Evolutionary conservation across 2,329 filamentous ascomycete species (phyloP).

Genomic region (Lasiodiplodia hormozganensis): DNA sequence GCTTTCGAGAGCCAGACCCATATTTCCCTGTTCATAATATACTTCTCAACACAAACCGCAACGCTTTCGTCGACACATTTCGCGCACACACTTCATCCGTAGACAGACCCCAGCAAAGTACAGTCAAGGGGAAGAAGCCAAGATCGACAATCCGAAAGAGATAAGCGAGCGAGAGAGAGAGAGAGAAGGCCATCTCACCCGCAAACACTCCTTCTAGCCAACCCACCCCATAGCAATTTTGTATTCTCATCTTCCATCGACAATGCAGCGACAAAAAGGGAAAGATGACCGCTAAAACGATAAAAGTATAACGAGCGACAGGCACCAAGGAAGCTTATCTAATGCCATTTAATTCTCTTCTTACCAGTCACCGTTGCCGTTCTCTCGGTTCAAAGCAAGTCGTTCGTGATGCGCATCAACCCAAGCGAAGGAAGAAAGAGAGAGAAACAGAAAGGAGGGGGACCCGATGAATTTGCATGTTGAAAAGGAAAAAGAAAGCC

Average conservation of each 20-base stretch:
- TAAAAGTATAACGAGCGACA: background rate
- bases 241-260: background rate
- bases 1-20: background rate
- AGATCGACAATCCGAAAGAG: background rate
- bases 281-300: background rate
- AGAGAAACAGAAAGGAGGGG: background rate
- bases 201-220: background rate
- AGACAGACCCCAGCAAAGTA: background rate
- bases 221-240: background rate
- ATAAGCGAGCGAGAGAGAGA: background rate
- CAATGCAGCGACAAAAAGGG: background rate
- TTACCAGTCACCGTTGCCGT: background rate
- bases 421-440: background rate
- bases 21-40: background rate
- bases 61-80: background rate
- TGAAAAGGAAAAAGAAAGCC: conserved; percentile 27
- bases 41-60: background rate
- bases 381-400: background rate
- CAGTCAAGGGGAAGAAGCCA: background rate
- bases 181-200: background rate
- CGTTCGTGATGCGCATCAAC: background rate
- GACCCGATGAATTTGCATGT: background rate
- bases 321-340: background rate
- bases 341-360: background rate
- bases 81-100: background rate